Evolutionary conservation across 2,329 filamentous ascomycete genomes (phyloP), one percentile per base, ranked within the genome.

Genomic region (Colletotrichum sp.): DNA sequence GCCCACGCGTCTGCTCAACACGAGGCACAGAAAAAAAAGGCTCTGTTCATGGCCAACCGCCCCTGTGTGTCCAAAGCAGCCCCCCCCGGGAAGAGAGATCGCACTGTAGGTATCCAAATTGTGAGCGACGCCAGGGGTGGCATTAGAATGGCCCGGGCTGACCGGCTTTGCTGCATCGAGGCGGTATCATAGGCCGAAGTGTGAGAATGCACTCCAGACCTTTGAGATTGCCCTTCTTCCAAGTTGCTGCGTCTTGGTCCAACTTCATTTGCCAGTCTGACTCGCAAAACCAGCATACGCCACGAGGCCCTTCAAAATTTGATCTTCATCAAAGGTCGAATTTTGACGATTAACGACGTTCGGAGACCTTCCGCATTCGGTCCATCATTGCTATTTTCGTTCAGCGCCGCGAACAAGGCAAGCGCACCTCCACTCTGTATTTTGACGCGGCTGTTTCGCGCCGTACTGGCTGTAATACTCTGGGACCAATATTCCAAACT

Each of bases 1-100:
- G 73, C 49, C 73, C 73, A 75, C 72, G 69, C 69, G 63, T 67
- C 49, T 75, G 52, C 24, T 63, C 55, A 63, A 72, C 73, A 73
- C 70, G 70, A 73, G 73, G 70, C 72, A 57, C 63, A 32, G 18
- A 16, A 49, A 49, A 57, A 44, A 64, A 57, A 59, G 39, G 36
- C 69, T 63, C 69, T 72, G 57, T 67, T 65, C 71, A 49, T 63
- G 16, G 59, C 60, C 66, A 55, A 55, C 34, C 67, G 32, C 26
- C 36, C 36, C 57, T 63, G 57, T 69, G 28, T 24, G 57, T 64
- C 55, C 12, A 68, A 15, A 34, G 39, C 39, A 55, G 52, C 15
- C 34, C 39, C 15, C 26, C 24, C 18, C 49, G 32, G 5, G 55
- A 30, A 8, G 36, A 32, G 63, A 64, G 28, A 63, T 24, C 52